A percentile compares a stretch with the other conserved stretches of the same genome.
Conservation (phyloP, 208 protist species). For the Leishmania tarentolae region DNA sequence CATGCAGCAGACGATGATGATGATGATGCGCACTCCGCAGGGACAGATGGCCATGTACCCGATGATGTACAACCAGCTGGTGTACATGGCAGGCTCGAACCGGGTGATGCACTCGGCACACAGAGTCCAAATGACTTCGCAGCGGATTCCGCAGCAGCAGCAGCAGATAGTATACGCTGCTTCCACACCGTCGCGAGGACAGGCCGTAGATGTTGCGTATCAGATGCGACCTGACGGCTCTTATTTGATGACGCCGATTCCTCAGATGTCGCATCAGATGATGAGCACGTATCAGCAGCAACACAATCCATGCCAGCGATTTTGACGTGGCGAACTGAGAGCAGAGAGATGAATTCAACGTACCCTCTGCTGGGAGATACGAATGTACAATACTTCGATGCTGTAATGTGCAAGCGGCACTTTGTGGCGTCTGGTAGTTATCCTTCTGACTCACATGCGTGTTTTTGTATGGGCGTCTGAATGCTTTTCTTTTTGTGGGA, state of each 20-base stretch:
- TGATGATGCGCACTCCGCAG: conserved; percentile 31
- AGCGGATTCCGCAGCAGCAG: not conserved
- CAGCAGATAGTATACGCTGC: conserved; percentile 17
- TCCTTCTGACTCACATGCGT: not conserved
- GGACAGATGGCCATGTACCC: conserved; percentile 30
- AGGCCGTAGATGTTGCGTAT: not conserved
- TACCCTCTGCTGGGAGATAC: not conserved
- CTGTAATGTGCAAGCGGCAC: not conserved
- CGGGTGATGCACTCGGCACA: conserved; percentile 14
- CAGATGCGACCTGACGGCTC: conserved; percentile 13
- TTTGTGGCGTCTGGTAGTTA: not conserved
- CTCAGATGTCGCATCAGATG: conserved; percentile 5
- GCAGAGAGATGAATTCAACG: not conserved
- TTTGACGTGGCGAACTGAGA: not conserved
- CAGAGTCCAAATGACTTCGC: not conserved
- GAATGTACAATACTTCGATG: not conserved
- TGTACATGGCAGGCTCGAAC: conserved; percentile 18
- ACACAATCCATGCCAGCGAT: not conserved
- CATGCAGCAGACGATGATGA: conserved; percentile 26
- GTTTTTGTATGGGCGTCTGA: not conserved
- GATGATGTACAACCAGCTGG: conserved; percentile 26
- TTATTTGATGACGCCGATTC: conserved; percentile 2
- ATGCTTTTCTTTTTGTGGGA: not conserved
- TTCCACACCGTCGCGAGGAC: not conserved
- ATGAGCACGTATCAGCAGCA: conserved; percentile 9